A percentile compares a stretch with the other conserved stretches of the same genome.
Evolutionary conservation across 495 filamentous ascomycete genomes (phyloP).

Genomic region (Chaetomidium leptoderma): DNA sequence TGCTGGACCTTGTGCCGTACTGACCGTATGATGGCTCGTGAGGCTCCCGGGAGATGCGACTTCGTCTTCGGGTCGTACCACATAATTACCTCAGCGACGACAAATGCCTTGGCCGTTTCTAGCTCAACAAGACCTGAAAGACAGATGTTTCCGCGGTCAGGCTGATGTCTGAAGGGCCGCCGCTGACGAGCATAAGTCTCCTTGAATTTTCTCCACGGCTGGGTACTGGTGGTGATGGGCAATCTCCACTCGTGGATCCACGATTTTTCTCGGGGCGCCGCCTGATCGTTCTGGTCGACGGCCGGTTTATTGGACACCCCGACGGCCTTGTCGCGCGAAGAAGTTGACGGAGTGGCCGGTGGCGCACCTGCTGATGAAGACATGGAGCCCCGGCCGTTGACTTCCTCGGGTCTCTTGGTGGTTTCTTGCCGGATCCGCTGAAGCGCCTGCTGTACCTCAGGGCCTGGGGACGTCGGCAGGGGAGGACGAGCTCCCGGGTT

Average conservation of each 20-base stretch:
- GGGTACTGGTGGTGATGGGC: slow-evolving; percentile 1
- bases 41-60: slow-evolving; percentile 13
- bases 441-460: slow-evolving; percentile 24
- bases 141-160: slow-evolving; percentile 60
- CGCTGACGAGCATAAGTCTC: slow-evolving; percentile 47
- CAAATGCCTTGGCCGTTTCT: slow-evolving; percentile 46
- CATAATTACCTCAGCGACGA: slow-evolving; percentile 29
- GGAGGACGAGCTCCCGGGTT: not conserved
- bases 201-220: slow-evolving; percentile 51
- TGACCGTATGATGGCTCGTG: slow-evolving; percentile 13
- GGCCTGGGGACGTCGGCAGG: slow-evolving; percentile 6
- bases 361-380: slow-evolving; percentile 6
- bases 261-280: not conserved
- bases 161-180: slow-evolving; percentile 37
- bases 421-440: slow-evolving; percentile 31
- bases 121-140: slow-evolving; percentile 65
- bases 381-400: slow-evolving; percentile 22
- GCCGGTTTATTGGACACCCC: not conserved
- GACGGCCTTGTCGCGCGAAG: not conserved
- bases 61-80: slow-evolving; percentile 33
- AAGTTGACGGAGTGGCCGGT: not conserved
- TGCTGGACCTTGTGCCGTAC: slow-evolving; percentile 15
- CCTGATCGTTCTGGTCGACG: slow-evolving; percentile 8
- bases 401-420: slow-evolving; percentile 31
- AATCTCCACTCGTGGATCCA: slow-evolving; percentile 1